Evolutionary conservation across 352 stramenopile genomes (phyloP), one percentile per base, ranked within the genome.

Genomic region (Pythium rishiriense): DNA sequence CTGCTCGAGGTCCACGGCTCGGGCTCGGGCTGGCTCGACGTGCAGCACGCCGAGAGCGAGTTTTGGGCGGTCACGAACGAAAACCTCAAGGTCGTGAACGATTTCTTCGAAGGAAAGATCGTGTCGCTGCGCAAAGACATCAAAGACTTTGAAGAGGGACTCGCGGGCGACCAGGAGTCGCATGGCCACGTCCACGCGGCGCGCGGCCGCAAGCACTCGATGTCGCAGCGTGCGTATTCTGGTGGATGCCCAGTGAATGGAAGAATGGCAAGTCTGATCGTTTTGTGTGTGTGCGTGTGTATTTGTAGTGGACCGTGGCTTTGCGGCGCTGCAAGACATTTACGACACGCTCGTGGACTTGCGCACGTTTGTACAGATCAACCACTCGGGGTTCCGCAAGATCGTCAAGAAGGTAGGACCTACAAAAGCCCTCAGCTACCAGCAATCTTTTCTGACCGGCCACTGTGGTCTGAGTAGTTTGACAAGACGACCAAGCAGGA

Each of bases 321-420:
- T 94, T 74, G 78, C 85, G 29, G 85, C 72, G 52, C 64, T 98
- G 25, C 87, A 96, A 58, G 87, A 96, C 29, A 88, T 95, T 51
- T 97, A 97, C 59, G 87, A 96, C 55, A 91, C 90, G 59, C 68
- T 97, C 31, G 83, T 96, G 64, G 89, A 96, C 42, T 63, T 98
- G 48, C 81, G 87, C n/a, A 92, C 76, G 39, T 98, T 94, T 62
- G 89, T 97, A 42, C 82, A 96, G 64, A 93, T 97, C 50, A 98
- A 98, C 73, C 81, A 93, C 73, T 96, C 88, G 59, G 91, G 90
- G 26, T 97, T 98, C 64, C 83, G 90, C 3, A 98, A 98, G 72
- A 97, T 97, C 49, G 89, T 98, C 42, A 98, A 98, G 71, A 98
- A 95, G 81, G 85, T 91, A 47, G 0, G 12, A 37, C 5, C n/a